Percentiles rank a stretch among this genome's conserved stretches.
Conservation (phyloP, 306 rosid species). For the Quercus berberidifolia region DNA sequence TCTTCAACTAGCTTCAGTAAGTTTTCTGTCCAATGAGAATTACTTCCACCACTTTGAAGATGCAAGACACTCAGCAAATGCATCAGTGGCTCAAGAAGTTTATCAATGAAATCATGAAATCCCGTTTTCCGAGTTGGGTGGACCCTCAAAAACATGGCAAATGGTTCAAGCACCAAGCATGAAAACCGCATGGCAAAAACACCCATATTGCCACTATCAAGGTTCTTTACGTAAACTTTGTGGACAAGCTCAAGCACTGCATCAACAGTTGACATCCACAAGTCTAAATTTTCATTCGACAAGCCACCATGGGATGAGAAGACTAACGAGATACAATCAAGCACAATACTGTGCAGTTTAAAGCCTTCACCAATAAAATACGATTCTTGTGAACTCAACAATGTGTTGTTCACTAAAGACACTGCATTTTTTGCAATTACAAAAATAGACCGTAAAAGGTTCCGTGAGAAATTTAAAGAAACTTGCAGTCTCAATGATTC, state of each 20-base stretch:
- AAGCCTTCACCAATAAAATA: constrained; percentile 31
- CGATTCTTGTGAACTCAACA: constrained; percentile 22
- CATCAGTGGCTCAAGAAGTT: constrained; percentile 81
- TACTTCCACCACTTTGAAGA: constrained; percentile 35
- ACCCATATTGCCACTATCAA: constrained; percentile 39
- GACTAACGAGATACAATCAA: constrained; percentile 65
- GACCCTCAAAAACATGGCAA: constrained; percentile 65
- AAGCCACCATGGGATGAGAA: constrained; percentile 78
- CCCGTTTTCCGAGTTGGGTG: constrained; percentile 64
- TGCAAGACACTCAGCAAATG: constrained; percentile 53
- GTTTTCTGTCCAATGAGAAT: constrained; percentile 37
- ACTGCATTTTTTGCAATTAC: constrained; percentile 49
- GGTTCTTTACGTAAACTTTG: constrained; percentile 34
- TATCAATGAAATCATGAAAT: constrained; percentile 64
- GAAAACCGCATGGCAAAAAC: constrained; percentile 46
- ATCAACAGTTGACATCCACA: constrained; percentile 58
- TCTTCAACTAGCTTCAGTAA: constrained; percentile 61
- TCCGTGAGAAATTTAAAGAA: constrained; percentile 56
- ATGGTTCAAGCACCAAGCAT: constrained; percentile 70
- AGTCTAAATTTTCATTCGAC: constrained; percentile 65
- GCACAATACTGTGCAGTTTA: constrained; percentile 44
- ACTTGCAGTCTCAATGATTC: constrained; percentile 49
- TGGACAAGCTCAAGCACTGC: constrained; percentile 56
- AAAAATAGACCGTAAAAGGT: constrained; percentile 55
- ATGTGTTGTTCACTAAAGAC: constrained; percentile 27